phyloP scores from a whole-genome alignment of 257 asterid genomes.

The Handroanthus guayacan region DNA sequence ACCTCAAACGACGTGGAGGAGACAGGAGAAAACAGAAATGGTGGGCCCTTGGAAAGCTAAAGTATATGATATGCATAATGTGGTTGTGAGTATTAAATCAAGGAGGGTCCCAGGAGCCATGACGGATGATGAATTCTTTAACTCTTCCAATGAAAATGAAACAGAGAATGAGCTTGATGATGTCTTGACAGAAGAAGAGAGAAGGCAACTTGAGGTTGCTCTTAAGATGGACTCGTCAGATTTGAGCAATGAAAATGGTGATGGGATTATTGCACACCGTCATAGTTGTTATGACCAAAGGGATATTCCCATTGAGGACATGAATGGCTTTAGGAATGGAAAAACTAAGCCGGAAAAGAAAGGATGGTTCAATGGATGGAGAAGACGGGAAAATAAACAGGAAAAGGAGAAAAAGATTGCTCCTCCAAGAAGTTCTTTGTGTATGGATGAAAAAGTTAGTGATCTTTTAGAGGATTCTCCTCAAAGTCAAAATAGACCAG shows the following conservation, averaged over 20 bases:
- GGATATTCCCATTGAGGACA: conserved; percentile 75
- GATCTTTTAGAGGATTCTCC: conserved; percentile 76
- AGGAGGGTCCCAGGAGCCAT: conserved; percentile 96
- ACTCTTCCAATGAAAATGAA: conserved; percentile 75
- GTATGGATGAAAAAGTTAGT: conserved; percentile 67
- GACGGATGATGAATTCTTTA: conserved; percentile 88
- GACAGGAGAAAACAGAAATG: conserved; percentile 79
- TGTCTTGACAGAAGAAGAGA: conserved; percentile 88
- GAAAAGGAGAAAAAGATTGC: conserved; percentile 55
- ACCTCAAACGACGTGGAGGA: conserved; percentile 93
- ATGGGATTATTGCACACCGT: conserved; percentile 71
- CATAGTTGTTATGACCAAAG: conserved; percentile 88
- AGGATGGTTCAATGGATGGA: conserved; percentile 93
- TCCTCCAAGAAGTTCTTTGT: conserved; percentile 78
- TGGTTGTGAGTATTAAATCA: conserved; percentile 92
- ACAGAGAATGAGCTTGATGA: conserved; percentile 78
- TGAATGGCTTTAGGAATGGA: conserved; percentile 40
- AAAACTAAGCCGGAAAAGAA: conserved; percentile 75
- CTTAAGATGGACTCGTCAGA: conserved; percentile 77
- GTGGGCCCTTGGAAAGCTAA: conserved; percentile 93
- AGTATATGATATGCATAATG: conserved; percentile 95
- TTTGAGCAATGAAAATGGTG: conserved; percentile 56
- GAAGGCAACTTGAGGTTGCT: conserved; percentile 89
- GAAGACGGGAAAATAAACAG: conserved; percentile 68
- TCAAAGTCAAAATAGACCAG: conserved; percentile 53